Conservation (phyloP, 805 yeast species). For the Yarrowia deformans region DNA sequence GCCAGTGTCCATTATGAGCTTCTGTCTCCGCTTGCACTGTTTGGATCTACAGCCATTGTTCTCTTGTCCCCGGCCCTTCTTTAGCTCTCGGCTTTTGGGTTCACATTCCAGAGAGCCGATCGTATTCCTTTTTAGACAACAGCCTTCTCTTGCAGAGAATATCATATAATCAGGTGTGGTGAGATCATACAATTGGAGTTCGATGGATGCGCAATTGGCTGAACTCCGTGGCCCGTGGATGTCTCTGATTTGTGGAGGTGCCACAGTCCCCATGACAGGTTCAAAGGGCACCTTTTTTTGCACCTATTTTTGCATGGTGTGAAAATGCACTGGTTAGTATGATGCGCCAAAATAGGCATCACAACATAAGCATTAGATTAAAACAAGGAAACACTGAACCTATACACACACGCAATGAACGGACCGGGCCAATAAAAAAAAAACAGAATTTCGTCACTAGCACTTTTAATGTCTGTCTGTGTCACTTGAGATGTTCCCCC, state of each 20-base stretch:
- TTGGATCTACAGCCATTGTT: constrained; percentile 11
- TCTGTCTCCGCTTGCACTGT: background rate
- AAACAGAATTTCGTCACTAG: too few relatives aligned
- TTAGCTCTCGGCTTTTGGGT: constrained; percentile 7
- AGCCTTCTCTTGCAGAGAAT: background rate
- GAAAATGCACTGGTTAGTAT: background rate
- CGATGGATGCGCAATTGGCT: background rate
- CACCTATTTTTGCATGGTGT: too few relatives aligned
- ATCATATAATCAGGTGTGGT: background rate
- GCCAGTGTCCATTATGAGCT: background rate
- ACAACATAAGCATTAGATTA: background rate
- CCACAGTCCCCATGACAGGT: too few relatives aligned
- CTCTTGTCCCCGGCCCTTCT: background rate
- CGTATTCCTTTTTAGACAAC: constrained; percentile 8
- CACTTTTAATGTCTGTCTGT: background rate
- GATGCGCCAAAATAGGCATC: background rate
- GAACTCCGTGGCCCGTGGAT: background rate
- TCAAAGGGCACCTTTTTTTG: too few relatives aligned
- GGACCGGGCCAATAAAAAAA: too few relatives aligned
- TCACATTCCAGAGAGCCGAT: constrained; percentile 27
- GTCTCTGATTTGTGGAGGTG: background rate
- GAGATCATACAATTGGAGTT: background rate
- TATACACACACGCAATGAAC: background rate
- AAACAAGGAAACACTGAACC: too few relatives aligned
- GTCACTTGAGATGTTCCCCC: background rate